These are phyloP conservation scores for Phytophthora foliorum DNA, from an alignment of 352 stramenopile species.

Conservation along the genomic window DNA sequence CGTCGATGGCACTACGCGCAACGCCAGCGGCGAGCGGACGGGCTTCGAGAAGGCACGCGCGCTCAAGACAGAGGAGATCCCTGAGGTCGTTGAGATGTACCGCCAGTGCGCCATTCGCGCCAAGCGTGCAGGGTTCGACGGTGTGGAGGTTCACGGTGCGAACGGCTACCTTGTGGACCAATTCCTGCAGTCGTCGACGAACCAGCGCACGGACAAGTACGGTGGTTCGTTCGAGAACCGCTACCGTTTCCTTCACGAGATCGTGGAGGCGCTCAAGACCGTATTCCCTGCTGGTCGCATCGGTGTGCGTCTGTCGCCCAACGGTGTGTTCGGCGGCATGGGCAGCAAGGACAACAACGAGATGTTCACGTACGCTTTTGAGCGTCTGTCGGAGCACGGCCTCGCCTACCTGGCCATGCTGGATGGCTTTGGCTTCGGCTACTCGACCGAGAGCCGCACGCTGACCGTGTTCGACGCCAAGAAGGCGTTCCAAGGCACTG, in stretches of 20 bases:
- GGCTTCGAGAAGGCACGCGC: slow-evolving; percentile 10
- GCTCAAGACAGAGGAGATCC: slow-evolving; percentile 3
- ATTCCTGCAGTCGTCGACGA: slow-evolving; percentile 1
- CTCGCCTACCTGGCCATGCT: slow-evolving; percentile 7
- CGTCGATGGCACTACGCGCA: background rate
- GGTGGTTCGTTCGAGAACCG: slow-evolving; percentile 14
- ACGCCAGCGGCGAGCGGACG: background rate
- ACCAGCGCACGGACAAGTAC: slow-evolving; percentile 17
- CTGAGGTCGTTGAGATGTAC: slow-evolving; percentile 12
- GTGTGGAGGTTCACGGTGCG: slow-evolving; percentile 5
- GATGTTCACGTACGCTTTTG: slow-evolving; percentile 11
- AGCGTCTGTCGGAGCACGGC: slow-evolving; percentile 9
- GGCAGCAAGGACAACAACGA: slow-evolving; percentile 14
- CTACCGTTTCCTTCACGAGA: slow-evolving; percentile 6
- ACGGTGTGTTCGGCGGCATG: slow-evolving; percentile 7
- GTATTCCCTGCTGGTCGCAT: slow-evolving; percentile 7
- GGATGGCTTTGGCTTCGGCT: slow-evolving; percentile 12
- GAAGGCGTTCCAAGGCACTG: slow-evolving; percentile 8
- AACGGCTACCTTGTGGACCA: slow-evolving; percentile 8
- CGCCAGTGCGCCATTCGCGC: slow-evolving; percentile 3
- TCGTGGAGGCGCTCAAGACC: slow-evolving; percentile 11
- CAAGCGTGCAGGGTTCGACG: slow-evolving; percentile 5
- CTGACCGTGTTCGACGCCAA: slow-evolving; percentile 16
- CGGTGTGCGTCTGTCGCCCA: slow-evolving; percentile 8
- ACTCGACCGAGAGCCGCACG: background rate